Conservation (phyloP, 164 flowering plant genomes). For the Tinospora cordifolia region DNA sequence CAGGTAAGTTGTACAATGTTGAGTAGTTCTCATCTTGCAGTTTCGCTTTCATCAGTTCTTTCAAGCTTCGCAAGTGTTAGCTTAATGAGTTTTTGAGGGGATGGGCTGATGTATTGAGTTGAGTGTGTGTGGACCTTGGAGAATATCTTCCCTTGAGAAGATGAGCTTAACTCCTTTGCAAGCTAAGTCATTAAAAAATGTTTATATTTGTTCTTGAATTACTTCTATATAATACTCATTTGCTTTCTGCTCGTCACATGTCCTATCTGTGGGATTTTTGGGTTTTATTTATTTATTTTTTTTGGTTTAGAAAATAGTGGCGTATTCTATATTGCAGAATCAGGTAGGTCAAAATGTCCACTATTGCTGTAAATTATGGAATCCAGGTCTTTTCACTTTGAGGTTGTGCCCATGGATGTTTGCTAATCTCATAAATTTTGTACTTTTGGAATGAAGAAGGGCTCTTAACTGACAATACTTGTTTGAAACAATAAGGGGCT, state of each 20-base stretch:
- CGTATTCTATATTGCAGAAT: neutral
- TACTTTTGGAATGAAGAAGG: neutral
- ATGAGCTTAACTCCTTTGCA: neutral
- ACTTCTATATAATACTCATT: neutral
- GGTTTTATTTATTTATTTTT: no score
- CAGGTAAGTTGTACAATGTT: no score
- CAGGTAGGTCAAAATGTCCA: neutral
- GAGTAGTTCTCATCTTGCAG: no score
- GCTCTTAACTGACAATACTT: conserved; percentile 11
- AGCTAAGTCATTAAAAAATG: neutral
- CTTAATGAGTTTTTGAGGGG: no score
- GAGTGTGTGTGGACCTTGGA: no score
- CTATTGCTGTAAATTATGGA: neutral
- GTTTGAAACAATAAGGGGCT: conserved; percentile 44
- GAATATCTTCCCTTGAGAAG: neutral
- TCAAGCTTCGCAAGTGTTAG: no score
- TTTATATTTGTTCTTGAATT: neutral
- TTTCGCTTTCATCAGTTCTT: no score
- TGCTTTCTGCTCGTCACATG: neutral
- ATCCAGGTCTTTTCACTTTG: neutral
- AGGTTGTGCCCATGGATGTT: neutral
- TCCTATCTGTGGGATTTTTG: neutral
- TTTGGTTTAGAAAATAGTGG: neutral
- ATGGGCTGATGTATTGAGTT: no score
- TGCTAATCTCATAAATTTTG: neutral